Base-by-base conservation (phyloP, 805 yeast genomes). In the baker's yeast (Saccharomyces cerevisiae) region DNA sequence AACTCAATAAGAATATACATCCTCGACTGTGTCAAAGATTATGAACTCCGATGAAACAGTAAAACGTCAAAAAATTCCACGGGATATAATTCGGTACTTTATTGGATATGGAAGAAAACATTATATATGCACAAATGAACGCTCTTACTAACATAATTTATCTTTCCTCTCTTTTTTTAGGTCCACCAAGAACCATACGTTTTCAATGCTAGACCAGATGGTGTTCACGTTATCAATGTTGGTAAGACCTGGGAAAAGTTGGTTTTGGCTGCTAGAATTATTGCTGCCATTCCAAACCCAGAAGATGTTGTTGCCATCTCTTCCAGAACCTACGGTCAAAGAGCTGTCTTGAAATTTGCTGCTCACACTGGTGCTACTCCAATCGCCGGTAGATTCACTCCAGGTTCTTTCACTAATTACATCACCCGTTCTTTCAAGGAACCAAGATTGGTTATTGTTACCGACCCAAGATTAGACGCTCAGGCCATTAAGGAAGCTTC, bases 381-480 rank as follows among this genome's bases (percentile, higher is more conserved):
- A 75, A 90, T 92, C 81, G 98, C 97, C 70, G 98, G 98, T 80
- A 89, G 98, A 83, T 92, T 91, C 87, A 91, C 97, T 72, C 98
- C 98, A 79, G 98, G 98, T 87, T 85, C 87, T 83, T 92, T 91
- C 91, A 91, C 98, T 77, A 91, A 91, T 84, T 92, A 92, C 84
- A 91, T 90, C 83, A 92, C 97, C 79, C 91, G 97, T 81, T 88
- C 96, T 69, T 91, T 91, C 96, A 91, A 91, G 83, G 98, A 91
- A 84, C 98, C 98, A 84, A 88, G 98, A 82, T 85, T 91, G 76
- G 89, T 91, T 76, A 81, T 91, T 71, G 97, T 92, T 73, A 92
- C 97, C 72, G 98, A 91, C 81, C 97, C 98, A 82, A 91, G 97
- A 85, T 90, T 97, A 69, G 98, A 91, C 75, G 87, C 96, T 74